Evolutionary conservation across 2,329 filamentous ascomycete genomes (phyloP).

Genomic region (Monosporascus sp.): DNA sequence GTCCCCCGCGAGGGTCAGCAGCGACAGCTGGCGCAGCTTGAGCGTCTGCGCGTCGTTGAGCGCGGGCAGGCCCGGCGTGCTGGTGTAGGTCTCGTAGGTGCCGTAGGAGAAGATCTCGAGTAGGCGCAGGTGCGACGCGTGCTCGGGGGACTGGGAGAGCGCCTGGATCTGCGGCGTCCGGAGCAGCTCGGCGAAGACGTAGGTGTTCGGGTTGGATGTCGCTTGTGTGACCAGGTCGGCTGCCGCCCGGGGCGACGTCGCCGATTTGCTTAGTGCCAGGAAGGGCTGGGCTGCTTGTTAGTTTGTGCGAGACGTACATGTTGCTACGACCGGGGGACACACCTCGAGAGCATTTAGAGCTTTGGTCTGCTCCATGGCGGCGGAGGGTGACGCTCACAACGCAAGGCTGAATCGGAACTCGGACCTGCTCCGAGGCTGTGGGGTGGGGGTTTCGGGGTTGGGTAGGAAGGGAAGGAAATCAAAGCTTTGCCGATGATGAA

Average conservation of each 20-base stretch:
- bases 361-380: constrained; percentile 67
- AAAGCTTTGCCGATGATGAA: too few relatives aligned
- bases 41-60: constrained; percentile 68
- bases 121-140: constrained; percentile 59
- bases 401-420: constrained; percentile 1
- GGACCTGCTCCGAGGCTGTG: constrained; percentile 1
- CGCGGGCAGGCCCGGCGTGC: constrained; percentile 55
- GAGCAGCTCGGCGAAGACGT: constrained; percentile 91
- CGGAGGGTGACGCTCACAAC: constrained; percentile 4
- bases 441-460: constrained; percentile 1
- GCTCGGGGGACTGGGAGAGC: constrained; percentile 57
- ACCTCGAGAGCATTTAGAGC: constrained; percentile 61
- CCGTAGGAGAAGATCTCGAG: constrained; percentile 91
- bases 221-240: constrained; percentile 83
- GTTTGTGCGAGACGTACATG: neutral
- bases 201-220: constrained; percentile 85
- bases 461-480: too few relatives aligned
- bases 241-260: constrained; percentile 75
- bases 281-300: constrained; percentile 59
- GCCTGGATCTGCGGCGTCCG: constrained; percentile 72
- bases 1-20: constrained; percentile 73
- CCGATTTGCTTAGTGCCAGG: constrained; percentile 80
- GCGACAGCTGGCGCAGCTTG: constrained; percentile 87
- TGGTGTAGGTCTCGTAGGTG: constrained; percentile 70
- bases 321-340: constrained; percentile 12